Base-by-base conservation (phyloP, 208 protist species). In the Trypanosoma lewisi region DNA sequence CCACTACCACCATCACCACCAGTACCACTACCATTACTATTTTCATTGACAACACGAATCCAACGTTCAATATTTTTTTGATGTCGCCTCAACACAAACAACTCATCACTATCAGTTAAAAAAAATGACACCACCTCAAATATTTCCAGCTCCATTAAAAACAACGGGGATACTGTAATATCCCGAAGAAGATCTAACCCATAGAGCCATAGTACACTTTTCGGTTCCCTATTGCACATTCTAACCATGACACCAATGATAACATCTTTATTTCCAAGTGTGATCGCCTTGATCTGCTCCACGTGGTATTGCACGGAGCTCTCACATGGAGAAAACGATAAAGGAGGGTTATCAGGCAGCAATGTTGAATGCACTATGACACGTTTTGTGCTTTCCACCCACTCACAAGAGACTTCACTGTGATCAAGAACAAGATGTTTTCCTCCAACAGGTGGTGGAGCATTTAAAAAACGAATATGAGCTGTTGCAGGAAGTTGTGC, bases 191-290 rank as follows among this genome's bases (percentile, higher is more conserved):
- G 68, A 16, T 78, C 70, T 31, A 84, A 56, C 27, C 78, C 83
- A 55, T 89, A 93, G 2, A 93, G 55, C 17, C 75, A 68, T n/a
- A 93, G 67, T 33, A 78, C 58, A 12, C 52, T 51, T 42, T 54
- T 45, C 14, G 19, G 2, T 28, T 51, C 39, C 19, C 12, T 16
- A 30, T n/a, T 31, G 47, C 21, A 4, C 21, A 50, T 56, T 48
- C 45, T 36, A 6, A 39, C 42, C 45, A 73, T 49, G 2, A 62
- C 54, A 41, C 34, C 57, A 53, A 73, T 30, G 36, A 91, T 71
- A n/a, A 80, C 66, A 51, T 79, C 78, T 48, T 78, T 76, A 59
- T 83, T 91, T 21, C 28, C 25, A n/a, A 74, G 45, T 27, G 31
- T 6, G 1, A 53, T 33, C 21, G 47, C 44, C 34, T 45, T 50